phyloP scores from a whole-genome alignment of 768 basidiomycete genomes.

The Coprinopsis sp. region DNA sequence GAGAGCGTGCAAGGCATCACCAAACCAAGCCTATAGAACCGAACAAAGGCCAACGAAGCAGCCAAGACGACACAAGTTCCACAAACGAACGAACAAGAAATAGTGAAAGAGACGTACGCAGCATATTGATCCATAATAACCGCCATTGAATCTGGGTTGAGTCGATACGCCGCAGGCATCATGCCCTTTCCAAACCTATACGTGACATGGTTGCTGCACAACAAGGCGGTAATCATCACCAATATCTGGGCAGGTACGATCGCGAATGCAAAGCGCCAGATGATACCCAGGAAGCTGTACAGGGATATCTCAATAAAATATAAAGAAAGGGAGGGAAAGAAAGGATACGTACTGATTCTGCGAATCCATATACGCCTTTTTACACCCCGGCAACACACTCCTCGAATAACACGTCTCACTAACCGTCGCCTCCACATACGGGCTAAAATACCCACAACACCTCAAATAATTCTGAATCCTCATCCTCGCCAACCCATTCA shows the following conservation, averaged over 20 bases:
- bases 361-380: slow-evolving; percentile 54
- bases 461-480: slow-evolving; percentile 67
- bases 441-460: slow-evolving; percentile 79
- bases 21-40: no score
- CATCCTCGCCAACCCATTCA: slow-evolving; percentile 56
- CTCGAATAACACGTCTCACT: slow-evolving; percentile 71
- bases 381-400: slow-evolving; percentile 69
- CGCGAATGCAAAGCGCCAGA: slow-evolving; percentile 62
- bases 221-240: slow-evolving; percentile 57
- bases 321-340: no score
- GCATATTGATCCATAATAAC: slow-evolving; percentile 84
- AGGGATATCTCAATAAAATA: no score
- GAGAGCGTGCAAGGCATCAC: no score
- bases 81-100: neutral
- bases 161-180: slow-evolving; percentile 79
- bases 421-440: slow-evolving; percentile 75
- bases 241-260: slow-evolving; percentile 63
- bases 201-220: slow-evolving; percentile 80
- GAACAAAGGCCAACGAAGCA: no score
- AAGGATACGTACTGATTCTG: no score
- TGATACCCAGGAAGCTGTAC: slow-evolving; percentile 45
- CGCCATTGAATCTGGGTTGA: slow-evolving; percentile 67
- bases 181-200: slow-evolving; percentile 86
- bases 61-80: no score
- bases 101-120: slow-evolving; percentile 38